phyloP scores from a whole-genome alignment of 257 asterid species.

The Forsythia suspensa region DNA sequence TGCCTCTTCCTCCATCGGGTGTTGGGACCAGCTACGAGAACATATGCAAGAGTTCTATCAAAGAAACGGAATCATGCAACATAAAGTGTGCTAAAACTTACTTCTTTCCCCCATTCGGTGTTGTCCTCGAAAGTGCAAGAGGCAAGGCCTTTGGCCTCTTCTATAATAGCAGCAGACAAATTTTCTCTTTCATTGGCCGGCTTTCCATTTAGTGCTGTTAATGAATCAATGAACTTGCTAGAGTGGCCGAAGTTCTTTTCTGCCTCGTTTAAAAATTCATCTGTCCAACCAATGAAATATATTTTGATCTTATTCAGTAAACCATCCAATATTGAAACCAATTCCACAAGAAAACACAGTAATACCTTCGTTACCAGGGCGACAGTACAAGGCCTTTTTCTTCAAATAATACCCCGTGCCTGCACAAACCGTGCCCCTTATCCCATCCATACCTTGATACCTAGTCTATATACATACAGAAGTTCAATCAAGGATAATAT shows the following conservation, averaged over 20 bases:
- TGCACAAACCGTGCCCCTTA: slow-evolving; percentile 12
- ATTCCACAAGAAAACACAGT: not conserved
- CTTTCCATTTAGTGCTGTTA: slow-evolving; percentile 31
- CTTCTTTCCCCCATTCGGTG: slow-evolving; percentile 79
- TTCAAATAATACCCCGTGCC: slow-evolving; percentile 18
- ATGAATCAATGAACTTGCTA: slow-evolving; percentile 45
- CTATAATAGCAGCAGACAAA: slow-evolving; percentile 32
- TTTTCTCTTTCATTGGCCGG: not conserved
- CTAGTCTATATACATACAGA: not conserved
- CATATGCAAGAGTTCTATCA: not conserved
- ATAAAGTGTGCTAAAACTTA: slow-evolving; percentile 22
- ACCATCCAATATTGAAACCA: not conserved
- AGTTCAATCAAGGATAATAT: not conserved
- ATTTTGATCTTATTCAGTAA: not conserved
- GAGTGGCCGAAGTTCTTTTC: slow-evolving; percentile 58
- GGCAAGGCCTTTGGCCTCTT: slow-evolving; percentile 62
- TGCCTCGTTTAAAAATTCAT: slow-evolving; percentile 42
- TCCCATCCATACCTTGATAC: slow-evolving; percentile 22
- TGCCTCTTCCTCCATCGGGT: too few species aligned
- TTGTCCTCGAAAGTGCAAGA: slow-evolving; percentile 66
- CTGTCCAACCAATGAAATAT: slow-evolving; percentile 28
- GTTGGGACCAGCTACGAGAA: too few species aligned
- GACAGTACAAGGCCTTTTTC: slow-evolving; percentile 11
- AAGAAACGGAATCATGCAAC: not conserved
- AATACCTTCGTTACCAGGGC: not conserved